Evolutionary conservation across 2,329 filamentous ascomycete species (phyloP).

Genomic region (Phialophora tarda): DNA sequence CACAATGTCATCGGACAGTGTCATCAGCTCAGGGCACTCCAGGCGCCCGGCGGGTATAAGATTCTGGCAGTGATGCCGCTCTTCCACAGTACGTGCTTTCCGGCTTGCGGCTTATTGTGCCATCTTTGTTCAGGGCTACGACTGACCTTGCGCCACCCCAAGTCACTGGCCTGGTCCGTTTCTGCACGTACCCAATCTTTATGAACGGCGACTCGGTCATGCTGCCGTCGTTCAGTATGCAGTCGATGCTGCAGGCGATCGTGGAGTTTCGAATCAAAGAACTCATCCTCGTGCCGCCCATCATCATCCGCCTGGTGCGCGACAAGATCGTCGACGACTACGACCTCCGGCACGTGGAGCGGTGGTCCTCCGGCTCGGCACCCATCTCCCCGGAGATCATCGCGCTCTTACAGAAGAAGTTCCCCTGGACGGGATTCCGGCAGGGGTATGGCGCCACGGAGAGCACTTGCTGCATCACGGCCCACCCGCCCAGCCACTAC

Average conservation of each 20-base stretch:
- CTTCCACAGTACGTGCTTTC: conserved; percentile 57
- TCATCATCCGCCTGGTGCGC: conserved; percentile 65
- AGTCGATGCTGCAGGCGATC: conserved; percentile 61
- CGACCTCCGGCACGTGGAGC: conserved; percentile 61
- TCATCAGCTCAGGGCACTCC: conserved; percentile 61
- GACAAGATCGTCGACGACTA: conserved; percentile 56
- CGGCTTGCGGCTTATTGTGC: too few species aligned
- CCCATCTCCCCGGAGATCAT: conserved; percentile 64
- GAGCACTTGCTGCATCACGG: conserved; percentile 66
- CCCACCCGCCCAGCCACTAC: conserved; percentile 62
- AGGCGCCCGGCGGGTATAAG: conserved; percentile 48
- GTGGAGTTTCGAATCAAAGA: conserved; percentile 60
- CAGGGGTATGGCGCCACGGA: conserved; percentile 75
- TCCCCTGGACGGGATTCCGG: conserved; percentile 66
- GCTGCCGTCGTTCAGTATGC: conserved; percentile 67
- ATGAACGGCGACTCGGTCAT: conserved; percentile 69
- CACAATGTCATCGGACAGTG: conserved; percentile 65
- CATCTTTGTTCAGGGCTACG: too few species aligned
- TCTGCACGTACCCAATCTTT: conserved; percentile 66
- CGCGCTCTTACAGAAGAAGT: conserved; percentile 60
- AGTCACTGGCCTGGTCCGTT: conserved; percentile 66
- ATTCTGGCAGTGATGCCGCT: conserved; percentile 64
- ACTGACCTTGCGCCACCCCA: not conserved
- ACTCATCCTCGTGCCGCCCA: conserved; percentile 64
- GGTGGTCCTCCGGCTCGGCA: conserved; percentile 66